Conservation (phyloP, 1,139 yeast genomes). For the Debaryomyces robertsiae region DNA sequence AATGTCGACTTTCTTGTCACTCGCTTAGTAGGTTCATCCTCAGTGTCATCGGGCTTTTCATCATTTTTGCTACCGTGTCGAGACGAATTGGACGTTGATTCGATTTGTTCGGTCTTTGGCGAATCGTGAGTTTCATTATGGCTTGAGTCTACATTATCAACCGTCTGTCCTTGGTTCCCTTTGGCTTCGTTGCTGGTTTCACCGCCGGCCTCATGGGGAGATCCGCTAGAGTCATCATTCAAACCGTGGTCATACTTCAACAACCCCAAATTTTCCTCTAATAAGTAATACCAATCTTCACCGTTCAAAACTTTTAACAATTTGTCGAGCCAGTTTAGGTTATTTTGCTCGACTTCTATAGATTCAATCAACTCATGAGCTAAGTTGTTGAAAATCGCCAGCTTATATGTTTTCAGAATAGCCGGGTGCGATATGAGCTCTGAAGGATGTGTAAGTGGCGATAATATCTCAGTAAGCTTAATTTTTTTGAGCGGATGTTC, state of each 20-base stretch:
- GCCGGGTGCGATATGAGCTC: conserved; percentile 77
- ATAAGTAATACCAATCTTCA: conserved; percentile 73
- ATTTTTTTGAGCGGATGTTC: conserved; percentile 40
- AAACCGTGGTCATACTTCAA: conserved; percentile 71
- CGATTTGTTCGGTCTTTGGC: conserved; percentile 42
- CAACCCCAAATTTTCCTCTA: conserved; percentile 65
- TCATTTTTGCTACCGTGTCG: conserved; percentile 4
- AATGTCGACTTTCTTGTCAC: conserved; percentile 18
- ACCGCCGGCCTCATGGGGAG: conserved; percentile 42
- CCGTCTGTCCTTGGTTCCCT: too few relatives aligned
- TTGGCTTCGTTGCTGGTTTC: conserved; percentile 51
- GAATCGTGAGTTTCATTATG: conserved; percentile 29
- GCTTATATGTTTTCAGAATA: conserved; percentile 63
- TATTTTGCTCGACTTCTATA: conserved; percentile 78
- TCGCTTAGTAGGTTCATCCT: conserved; percentile 56
- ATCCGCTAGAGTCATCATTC: conserved; percentile 29
- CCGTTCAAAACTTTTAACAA: conserved; percentile 80
- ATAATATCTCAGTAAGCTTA: conserved; percentile 57
- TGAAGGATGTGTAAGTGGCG: conserved; percentile 79
- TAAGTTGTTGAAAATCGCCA: conserved; percentile 51
- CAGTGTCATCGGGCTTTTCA: conserved; percentile 45
- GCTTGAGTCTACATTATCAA: not conserved
- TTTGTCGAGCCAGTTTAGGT: conserved; percentile 68
- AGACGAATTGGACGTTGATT: not conserved
- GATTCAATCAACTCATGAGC: conserved; percentile 74